These are phyloP conservation scores for Wolfiporia cocos DNA, from an alignment of 1,284 basidiomycete genomes.

Conservation along the genomic window DNA sequence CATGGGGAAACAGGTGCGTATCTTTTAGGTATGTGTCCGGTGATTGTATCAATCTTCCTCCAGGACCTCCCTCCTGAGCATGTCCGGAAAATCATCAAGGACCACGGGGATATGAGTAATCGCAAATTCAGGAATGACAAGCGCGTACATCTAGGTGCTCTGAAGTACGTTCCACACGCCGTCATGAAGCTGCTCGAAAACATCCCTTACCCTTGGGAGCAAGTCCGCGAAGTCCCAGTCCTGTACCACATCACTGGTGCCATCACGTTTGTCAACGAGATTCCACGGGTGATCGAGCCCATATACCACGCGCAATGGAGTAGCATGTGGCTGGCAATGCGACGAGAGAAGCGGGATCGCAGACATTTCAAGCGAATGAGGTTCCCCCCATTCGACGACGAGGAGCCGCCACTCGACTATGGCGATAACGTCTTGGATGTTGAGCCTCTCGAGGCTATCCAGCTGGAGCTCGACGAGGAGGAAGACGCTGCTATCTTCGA, in stretches of 20 bases:
- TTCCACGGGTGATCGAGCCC: slow-evolving; percentile 94
- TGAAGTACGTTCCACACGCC: slow-evolving; percentile 99
- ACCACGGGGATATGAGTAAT: slow-evolving; percentile 96
- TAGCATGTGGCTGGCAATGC: slow-evolving; percentile 99
- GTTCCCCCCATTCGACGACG: slow-evolving; percentile 99
- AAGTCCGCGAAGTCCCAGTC: slow-evolving; percentile 95
- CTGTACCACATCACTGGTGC: slow-evolving; percentile 99
- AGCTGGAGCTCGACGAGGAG: slow-evolving; percentile 91
- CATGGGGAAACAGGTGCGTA: slow-evolving; percentile 84
- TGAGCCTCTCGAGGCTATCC: slow-evolving; percentile 96
- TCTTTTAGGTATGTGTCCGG: too few relatives aligned
- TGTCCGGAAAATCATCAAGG: slow-evolving; percentile 96
- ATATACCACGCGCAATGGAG: slow-evolving; percentile 99
- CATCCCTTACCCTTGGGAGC: slow-evolving; percentile 99
- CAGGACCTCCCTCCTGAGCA: slow-evolving; percentile 90
- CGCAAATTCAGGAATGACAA: slow-evolving; percentile 98
- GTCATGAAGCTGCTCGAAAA: slow-evolving; percentile 99
- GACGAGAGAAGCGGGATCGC: slow-evolving; percentile 97
- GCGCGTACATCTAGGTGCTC: slow-evolving; percentile 94
- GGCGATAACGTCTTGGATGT: slow-evolving; percentile 98
- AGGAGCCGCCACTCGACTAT: slow-evolving; percentile 97
- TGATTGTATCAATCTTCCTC: slow-evolving; percentile 16
- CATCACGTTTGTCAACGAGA: slow-evolving; percentile 99
- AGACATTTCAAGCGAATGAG: slow-evolving; percentile 99
- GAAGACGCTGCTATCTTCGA: slow-evolving; percentile 95